Base-by-base conservation (phyloP, 2,329 filamentous ascomycete species). In the Pseudogymnoascus sp. region DNA sequence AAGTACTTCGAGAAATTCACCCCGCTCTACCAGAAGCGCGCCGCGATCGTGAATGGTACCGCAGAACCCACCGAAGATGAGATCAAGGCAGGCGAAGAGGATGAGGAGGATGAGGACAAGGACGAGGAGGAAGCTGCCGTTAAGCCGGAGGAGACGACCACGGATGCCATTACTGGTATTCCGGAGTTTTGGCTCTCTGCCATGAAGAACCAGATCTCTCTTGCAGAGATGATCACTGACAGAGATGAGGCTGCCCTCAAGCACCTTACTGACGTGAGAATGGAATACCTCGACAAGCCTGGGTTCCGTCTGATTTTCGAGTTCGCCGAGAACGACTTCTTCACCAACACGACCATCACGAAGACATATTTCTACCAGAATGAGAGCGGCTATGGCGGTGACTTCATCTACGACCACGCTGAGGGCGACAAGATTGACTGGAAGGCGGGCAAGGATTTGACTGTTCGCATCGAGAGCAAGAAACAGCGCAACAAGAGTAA, bases 341-440 rank as follows among this genome's bases (percentile, higher is more conserved):
- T 99, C 85, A 89, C 86, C 76, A 97, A 99, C 85, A 97, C 96
- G 83, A 90, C 84, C 69, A 86, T 99, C 76, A 92, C 90, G 73
- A 99, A 99, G 85, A 97, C 93, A 64, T 99, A 99, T 80, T 97
- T 87, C 81, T 99, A 99, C 80, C 93, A 97, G 79, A 95, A 94
- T 74, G 94, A 99, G 84, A 97, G 89, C 71, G 94, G 94, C 64
- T 99, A 99, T 72, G 94, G 93, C 69, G 95, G 94, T 69, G 95
- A 99, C 77, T 99, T 97, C 79, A 97, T 99, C 77, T 99, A 99
- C 75, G 94, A 99, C 75, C 94, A 99, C 74, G 94, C 95, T 63
- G 93, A 99, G 76, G 94, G 95, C 67, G 90, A 96, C 75, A 94
- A 96, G 83, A 96, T 99, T 72, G 88, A 97, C 70, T 99, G 94